Evolutionary conservation across 2,329 filamentous ascomycete genomes (phyloP).

Genomic region (Colletotrichum spaethianum): DNA sequence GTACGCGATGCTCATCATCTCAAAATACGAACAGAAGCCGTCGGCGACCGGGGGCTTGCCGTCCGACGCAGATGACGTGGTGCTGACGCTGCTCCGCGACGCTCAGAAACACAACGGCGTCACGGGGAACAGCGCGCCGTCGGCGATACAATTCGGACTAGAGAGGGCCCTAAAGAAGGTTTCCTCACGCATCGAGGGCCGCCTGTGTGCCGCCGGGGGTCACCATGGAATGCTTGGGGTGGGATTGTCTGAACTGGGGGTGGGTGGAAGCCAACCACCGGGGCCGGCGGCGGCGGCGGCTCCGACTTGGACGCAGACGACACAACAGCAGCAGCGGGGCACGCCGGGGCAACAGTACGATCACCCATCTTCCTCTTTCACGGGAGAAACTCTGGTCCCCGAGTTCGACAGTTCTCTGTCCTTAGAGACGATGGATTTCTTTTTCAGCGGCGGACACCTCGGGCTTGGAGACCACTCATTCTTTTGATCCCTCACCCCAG

Average conservation of each 20-base stretch:
- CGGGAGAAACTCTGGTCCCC: conserved; percentile 18
- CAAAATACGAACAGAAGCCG: conserved; percentile 32
- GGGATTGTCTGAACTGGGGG: neutral
- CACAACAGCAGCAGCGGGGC: conserved; percentile 10
- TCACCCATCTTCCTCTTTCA: conserved; percentile 23
- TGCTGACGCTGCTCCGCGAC: conserved; percentile 26
- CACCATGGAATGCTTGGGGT: neutral
- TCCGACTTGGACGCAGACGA: conserved; percentile 15
- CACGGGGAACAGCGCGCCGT: conserved; percentile 32
- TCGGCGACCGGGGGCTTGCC: neutral
- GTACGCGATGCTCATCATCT: conserved; percentile 40
- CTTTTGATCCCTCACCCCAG: conserved; percentile 7
- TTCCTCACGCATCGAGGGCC: conserved; percentile 18
- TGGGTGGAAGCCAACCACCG: neutral
- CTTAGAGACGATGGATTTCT: conserved; percentile 37
- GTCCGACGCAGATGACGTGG: conserved; percentile 17
- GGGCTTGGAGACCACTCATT: conserved; percentile 38
- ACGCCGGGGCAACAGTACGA: conserved; percentile 11
- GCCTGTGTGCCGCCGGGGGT: neutral
- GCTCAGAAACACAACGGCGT: conserved; percentile 35
- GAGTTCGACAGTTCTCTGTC: conserved; percentile 33
- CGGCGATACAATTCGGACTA: conserved; percentile 37
- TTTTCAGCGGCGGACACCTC: conserved; percentile 38
- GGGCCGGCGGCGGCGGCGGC: conserved; percentile 1
- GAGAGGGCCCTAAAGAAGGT: conserved; percentile 38